A percentile compares a stretch with the other conserved stretches of the same genome.
Conservation (phyloP, 805 yeast species). For the Pichia paraexigua region DNA sequence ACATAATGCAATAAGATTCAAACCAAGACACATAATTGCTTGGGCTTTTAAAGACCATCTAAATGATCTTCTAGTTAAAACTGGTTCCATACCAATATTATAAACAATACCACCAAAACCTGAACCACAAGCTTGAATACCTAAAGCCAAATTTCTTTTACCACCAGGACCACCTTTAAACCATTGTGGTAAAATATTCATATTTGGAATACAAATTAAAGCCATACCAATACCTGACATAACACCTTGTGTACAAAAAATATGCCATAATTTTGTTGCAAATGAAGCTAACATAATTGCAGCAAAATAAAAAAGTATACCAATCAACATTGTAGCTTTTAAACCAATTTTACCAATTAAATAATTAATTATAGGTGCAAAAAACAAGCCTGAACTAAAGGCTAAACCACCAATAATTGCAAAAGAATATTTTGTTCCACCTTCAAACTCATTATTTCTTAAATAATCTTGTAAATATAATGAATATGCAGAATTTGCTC, state of each 20-base stretch:
- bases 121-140: conserved; percentile 42
- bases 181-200: conserved; percentile 61
- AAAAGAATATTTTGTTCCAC: conserved; percentile 50
- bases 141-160: conserved; percentile 48
- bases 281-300: conserved; percentile 56
- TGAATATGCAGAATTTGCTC: conserved; percentile 61
- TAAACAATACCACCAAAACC: conserved; percentile 46
- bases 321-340: conserved; percentile 36
- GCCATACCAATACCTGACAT: conserved; percentile 54
- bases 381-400: conserved; percentile 44
- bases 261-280: conserved; percentile 53
- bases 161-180: conserved; percentile 36
- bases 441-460: conserved; percentile 41
- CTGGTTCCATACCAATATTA: conserved; percentile 40
- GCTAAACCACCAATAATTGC: conserved; percentile 65
- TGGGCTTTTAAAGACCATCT: conserved; percentile 47
- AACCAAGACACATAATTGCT: conserved; percentile 31
- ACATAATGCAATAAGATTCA: conserved; percentile 28
- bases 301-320: conserved; percentile 42
- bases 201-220: conserved; percentile 48
- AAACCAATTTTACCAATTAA: conserved; percentile 36
- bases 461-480: conserved; percentile 53
- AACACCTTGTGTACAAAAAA: conserved; percentile 62
- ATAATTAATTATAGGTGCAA: conserved; percentile 42
- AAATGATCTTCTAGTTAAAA: conserved; percentile 31